Base-by-base conservation (phyloP, 352 stramenopile genomes). In the Pelagophyceae sp. region DNA sequence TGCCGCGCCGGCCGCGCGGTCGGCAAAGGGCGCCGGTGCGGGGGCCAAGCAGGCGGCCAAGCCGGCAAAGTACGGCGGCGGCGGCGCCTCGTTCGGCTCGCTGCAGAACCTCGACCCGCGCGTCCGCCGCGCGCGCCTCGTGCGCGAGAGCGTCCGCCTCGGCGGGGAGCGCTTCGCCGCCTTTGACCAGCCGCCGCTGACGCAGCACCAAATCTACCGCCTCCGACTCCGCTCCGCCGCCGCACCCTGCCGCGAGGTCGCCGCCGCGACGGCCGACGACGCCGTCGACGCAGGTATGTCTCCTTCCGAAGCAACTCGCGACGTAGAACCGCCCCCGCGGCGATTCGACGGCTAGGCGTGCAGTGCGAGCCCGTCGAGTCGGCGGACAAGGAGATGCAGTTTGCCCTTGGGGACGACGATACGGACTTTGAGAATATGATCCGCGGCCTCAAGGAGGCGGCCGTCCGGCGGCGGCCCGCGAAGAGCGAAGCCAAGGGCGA, bases 351-450 rank as follows among this genome's bases (percentile, higher is more conserved):
- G n/a, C n/a, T n/a, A n/a, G n/a, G n/a, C 11, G 29, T 38, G n/a
- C 61, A 71, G 61, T 37, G 3, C 25, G 67, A 74, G 23, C 15
- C 15, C 2, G 20, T 74, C 33, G 33, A 58, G 31, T 25, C 33
- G 19, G 20, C 0, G 11, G 37, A 74, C 27, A 19, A 2, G 15
- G 67, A 74, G 31, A 74, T 74, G 67, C 67, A 74, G 67, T 74
- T 74, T 37, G 67, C 67, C 3, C 19, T 40, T 27, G 67, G 67
- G 15, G 20, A 58, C 31, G 67, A 74, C 38, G 67, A 74, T 3
- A 58, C 67, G 23, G 38, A 58, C 67, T 58, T 74, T 35, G 67
- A 74, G 33, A 74, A 74, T 27, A 33, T 74, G 35, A 58, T 74
- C 11, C 11, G 15, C 58, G 27, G 58, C 15, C 58, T 54, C 11